Evolutionary conservation across 2,329 filamentous ascomycete genomes (phyloP).

Genomic region (Fusarium annulatum): DNA sequence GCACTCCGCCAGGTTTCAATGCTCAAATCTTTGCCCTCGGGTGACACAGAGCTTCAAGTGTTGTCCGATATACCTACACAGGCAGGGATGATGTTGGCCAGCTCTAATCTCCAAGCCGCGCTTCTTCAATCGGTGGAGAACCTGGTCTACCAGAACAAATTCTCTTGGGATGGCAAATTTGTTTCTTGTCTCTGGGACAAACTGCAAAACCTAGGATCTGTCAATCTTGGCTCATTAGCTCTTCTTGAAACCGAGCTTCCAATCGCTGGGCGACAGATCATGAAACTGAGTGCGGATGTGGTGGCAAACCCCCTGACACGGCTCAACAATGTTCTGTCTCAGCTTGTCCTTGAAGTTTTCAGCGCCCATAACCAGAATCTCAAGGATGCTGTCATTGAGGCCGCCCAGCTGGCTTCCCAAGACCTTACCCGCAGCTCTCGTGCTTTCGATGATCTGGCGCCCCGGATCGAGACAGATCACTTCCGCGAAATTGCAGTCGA

Average conservation of each 20-base stretch:
- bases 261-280: conserved; percentile 66
- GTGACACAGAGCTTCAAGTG: conserved; percentile 55
- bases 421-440: background rate
- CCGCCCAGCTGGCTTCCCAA: conserved; percentile 39
- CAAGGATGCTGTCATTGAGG: conserved; percentile 43
- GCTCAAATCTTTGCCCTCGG: conserved; percentile 48
- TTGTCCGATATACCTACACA: conserved; percentile 57
- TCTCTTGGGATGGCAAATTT: conserved; percentile 56
- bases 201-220: conserved; percentile 61
- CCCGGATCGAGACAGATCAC: conserved; percentile 49
- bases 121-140: conserved; percentile 61
- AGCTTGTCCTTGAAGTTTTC: conserved; percentile 57
- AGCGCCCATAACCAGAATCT: conserved; percentile 52
- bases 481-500: conserved; percentile 52
- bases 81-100: conserved; percentile 49
- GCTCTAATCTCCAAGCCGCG: conserved; percentile 51
- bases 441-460: conserved; percentile 39
- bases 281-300: conserved; percentile 61
- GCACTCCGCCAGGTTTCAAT: conserved; percentile 63
- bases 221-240: conserved; percentile 69
- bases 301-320: conserved; percentile 60
- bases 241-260: conserved; percentile 74
- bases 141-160: conserved; percentile 54
- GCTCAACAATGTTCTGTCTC: conserved; percentile 61
- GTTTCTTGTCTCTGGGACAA: conserved; percentile 63